Percentiles rank a stretch among this genome's conserved stretches.
Evolutionary conservation across 306 rosid species (phyloP).

Genomic region (Castanea mollissima): DNA sequence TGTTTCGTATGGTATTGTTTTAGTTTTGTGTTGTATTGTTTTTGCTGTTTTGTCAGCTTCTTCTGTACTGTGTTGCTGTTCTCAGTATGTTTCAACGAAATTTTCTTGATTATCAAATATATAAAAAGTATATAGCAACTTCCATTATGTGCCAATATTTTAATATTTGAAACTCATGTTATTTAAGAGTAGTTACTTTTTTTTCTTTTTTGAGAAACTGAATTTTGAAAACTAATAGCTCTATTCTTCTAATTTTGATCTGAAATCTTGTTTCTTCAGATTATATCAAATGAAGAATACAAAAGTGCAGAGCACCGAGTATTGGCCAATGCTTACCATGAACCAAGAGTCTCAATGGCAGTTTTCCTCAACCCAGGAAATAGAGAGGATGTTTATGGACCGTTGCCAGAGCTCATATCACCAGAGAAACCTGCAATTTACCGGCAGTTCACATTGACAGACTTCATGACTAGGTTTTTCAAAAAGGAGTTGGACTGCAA

Average conservation of each 20-base stretch:
- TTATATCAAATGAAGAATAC: conserved; percentile 58
- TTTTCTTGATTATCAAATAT: too few species aligned
- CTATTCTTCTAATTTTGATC: background rate
- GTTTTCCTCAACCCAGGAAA: conserved; percentile 55
- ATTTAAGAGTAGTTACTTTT: too few species aligned
- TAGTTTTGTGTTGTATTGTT: too few species aligned
- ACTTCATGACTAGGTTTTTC: conserved; percentile 59
- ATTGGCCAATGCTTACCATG: conserved; percentile 44
- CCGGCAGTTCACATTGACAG: conserved; percentile 37
- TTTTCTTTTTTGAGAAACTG: background rate
- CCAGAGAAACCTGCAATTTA: conserved; percentile 49
- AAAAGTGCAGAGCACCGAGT: conserved; percentile 80
- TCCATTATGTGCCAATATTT: too few species aligned
- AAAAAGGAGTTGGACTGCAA: conserved; percentile 53
- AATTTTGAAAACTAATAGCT: background rate
- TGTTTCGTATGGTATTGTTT: too few species aligned
- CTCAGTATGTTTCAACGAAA: too few species aligned
- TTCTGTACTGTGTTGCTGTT: too few species aligned
- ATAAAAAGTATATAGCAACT: too few species aligned
- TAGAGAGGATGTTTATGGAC: conserved; percentile 56
- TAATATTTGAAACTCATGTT: too few species aligned
- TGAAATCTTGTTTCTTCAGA: conserved; percentile 25
- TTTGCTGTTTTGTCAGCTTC: too few species aligned
- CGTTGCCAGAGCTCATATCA: conserved; percentile 66
- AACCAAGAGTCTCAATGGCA: conserved; percentile 54